Conservation (phyloP, 768 basidiomycete genomes). For the Mycena metata region DNA sequence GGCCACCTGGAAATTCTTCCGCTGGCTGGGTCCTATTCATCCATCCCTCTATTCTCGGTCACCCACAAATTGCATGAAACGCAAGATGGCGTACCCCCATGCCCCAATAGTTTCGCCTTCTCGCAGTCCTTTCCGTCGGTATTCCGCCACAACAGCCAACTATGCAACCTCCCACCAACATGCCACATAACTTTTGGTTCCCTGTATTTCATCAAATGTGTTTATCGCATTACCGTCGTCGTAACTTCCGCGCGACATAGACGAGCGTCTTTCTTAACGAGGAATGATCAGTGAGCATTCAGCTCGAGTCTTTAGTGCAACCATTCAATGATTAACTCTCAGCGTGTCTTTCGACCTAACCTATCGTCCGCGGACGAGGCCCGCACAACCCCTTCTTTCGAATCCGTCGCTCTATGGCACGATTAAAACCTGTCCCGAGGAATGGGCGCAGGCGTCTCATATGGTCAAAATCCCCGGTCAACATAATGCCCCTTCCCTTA, state of each 20-base stretch:
- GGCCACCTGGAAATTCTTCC: slow-evolving; percentile 10
- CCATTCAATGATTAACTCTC: not conserved
- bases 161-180: slow-evolving; percentile 16
- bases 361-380: slow-evolving; percentile 9
- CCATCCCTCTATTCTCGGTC: not conserved
- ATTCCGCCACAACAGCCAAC: not conserved
- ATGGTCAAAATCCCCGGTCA: not conserved
- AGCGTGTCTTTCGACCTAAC: slow-evolving; percentile 14
- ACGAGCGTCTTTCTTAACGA: slow-evolving; percentile 16
- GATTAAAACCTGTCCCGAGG: slow-evolving; percentile 23
- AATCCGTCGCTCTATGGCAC: slow-evolving; percentile 20
- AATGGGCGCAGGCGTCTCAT: slow-evolving; percentile 16
- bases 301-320: not conserved
- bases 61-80: slow-evolving; percentile 11
- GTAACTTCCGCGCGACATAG: slow-evolving; percentile 18
- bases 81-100: not conserved
- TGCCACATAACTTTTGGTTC: slow-evolving; percentile 5
- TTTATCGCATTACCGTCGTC: slow-evolving; percentile 20
- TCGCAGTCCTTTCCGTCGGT: slow-evolving; percentile 4
- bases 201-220: slow-evolving; percentile 6
- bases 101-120: slow-evolving; percentile 9
- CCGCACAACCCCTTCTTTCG: slow-evolving; percentile 14
- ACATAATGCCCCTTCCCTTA: not conserved
- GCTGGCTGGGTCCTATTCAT: not conserved
- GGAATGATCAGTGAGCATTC: slow-evolving; percentile 1